A percentile compares a stretch with the other conserved stretches of the same genome.
Conservation (phyloP, 2,329 filamentous ascomycete genomes). For the Penicillium oxalicum region DNA sequence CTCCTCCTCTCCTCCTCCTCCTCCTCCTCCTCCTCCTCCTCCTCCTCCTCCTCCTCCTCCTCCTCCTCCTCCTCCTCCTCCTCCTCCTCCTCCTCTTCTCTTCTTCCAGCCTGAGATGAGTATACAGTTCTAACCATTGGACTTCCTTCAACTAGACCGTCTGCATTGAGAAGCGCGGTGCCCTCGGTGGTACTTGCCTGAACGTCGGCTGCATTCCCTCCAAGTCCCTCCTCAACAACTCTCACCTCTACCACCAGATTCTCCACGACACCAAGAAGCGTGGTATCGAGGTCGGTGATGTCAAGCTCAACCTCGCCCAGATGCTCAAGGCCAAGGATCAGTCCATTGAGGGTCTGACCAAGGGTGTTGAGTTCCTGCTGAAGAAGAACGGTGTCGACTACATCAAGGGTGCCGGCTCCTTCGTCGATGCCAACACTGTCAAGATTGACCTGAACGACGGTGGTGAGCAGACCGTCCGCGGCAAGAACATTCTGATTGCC, state of each 20-base stretch:
- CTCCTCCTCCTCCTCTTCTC: too few species aligned
- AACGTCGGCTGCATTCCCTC: constrained; percentile 99
- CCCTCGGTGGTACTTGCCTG: constrained; percentile 91
- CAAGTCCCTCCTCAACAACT: constrained; percentile 99
- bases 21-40: too few species aligned
- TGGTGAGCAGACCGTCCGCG: constrained; percentile 77
- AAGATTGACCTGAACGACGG: constrained; percentile 87
- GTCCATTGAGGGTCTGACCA: constrained; percentile 81
- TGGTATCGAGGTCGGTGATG: constrained; percentile 94
- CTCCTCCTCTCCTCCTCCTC: too few species aligned
- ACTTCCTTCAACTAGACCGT: constrained; percentile 58
- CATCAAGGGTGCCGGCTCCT: constrained; percentile 85
- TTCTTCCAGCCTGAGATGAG: too few species aligned
- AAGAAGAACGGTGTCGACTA: constrained; percentile 99
- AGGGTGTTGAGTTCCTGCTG: constrained; percentile 95
- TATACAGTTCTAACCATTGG: constrained; percentile 6
- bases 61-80: too few species aligned
- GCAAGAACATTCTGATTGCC: constrained; percentile 97
- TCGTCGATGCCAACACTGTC: constrained; percentile 83
- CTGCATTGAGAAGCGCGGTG: constrained; percentile 97
- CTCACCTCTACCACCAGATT: constrained; percentile 94
- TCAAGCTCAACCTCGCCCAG: constrained; percentile 87
- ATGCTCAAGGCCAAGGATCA: constrained; percentile 99
- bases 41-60: too few species aligned
- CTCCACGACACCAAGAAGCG: constrained; percentile 95